Percentiles rank a stretch among this genome's conserved stretches.
phyloP scores from a whole-genome alignment of 768 basidiomycete genomes.

The Mycena galericulata region DNA sequence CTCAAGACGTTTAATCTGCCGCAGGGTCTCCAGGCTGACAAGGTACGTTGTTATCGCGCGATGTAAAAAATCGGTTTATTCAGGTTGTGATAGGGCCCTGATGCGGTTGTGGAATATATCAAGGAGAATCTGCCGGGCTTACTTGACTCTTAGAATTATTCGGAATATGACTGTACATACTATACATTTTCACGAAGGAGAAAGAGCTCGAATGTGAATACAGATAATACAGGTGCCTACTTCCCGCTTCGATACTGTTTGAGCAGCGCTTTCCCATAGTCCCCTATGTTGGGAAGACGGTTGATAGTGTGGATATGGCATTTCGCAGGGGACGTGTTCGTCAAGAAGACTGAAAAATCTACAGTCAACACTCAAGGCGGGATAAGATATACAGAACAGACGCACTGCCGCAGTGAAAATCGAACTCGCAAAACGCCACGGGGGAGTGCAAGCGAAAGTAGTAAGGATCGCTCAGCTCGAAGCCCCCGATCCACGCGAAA shows the following conservation, averaged over 20 bases:
- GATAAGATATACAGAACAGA: neutral
- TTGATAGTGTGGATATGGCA: conserved; percentile 11
- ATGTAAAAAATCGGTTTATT: neutral
- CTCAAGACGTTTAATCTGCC: conserved; percentile 4
- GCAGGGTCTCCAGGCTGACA: neutral
- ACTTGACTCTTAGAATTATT: neutral
- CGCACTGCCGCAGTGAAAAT: conserved; percentile 10
- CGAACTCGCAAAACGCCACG: conserved; percentile 3
- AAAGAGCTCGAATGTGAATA: too few species aligned
- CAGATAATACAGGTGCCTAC: too few species aligned
- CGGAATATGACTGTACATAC: too few species aligned
- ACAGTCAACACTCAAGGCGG: neutral
- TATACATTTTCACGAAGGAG: too few species aligned
- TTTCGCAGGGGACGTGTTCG: neutral
- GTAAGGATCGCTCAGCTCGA: conserved; percentile 6
- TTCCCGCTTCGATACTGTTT: neutral
- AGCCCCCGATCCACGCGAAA: conserved; percentile 6
- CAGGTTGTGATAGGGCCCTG: neutral
- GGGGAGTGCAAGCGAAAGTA: conserved; percentile 1
- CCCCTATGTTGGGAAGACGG: conserved; percentile 7
- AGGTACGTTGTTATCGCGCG: neutral
- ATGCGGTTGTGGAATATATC: conserved; percentile 7
- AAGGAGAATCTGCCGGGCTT: conserved; percentile 11
- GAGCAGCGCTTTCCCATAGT: conserved; percentile 2
- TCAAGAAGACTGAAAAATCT: neutral